Percentiles rank a stretch among this genome's conserved stretches.
These are phyloP conservation scores for Elongisporangium anandrum DNA, from an alignment of 352 stramenopile species.

Conservation along the genomic window DNA sequence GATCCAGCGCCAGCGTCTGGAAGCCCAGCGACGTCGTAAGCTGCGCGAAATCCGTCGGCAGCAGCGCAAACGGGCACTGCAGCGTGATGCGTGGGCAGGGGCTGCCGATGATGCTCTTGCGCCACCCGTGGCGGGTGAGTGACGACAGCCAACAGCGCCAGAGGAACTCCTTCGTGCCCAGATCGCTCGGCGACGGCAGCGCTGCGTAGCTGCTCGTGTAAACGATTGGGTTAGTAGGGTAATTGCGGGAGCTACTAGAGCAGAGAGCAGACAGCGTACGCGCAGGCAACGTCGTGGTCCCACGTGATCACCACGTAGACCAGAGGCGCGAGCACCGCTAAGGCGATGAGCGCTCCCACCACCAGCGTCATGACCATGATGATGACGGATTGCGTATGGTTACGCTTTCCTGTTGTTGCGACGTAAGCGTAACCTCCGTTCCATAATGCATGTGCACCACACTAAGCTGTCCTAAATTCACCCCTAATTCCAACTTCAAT, in stretches of 20 bases:
- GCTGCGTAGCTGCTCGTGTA: slow-evolving; percentile 32
- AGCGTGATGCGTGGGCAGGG: slow-evolving; percentile 73
- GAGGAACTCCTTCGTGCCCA: slow-evolving; percentile 76
- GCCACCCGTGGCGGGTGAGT: slow-evolving; percentile 57
- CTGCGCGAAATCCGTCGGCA: slow-evolving; percentile 76
- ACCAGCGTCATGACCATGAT: slow-evolving; percentile 21
- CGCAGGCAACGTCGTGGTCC: slow-evolving; percentile 72
- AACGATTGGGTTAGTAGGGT: not conserved
- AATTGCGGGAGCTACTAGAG: not conserved
- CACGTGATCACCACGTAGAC: slow-evolving; percentile 68
- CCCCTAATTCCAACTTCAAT: not conserved
- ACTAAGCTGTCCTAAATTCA: not conserved
- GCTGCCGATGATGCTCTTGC: slow-evolving; percentile 36
- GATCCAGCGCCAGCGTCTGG: slow-evolving; percentile 54
- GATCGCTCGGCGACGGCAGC: slow-evolving; percentile 60
- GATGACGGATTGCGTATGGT: not conserved
- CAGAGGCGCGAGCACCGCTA: slow-evolving; percentile 53
- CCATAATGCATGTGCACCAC: not conserved
- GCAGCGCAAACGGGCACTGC: slow-evolving; percentile 60
- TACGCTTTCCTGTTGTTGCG: not conserved
- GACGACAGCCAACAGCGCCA: slow-evolving; percentile 70
- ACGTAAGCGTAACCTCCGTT: not conserved
- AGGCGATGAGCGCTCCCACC: slow-evolving; percentile 40
- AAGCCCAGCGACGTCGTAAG: slow-evolving; percentile 75
- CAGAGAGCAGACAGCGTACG: not conserved